These are phyloP conservation scores for Colletotrichum sp. DNA, from an alignment of 2,329 filamentous ascomycete genomes.

Conservation along the genomic window DNA sequence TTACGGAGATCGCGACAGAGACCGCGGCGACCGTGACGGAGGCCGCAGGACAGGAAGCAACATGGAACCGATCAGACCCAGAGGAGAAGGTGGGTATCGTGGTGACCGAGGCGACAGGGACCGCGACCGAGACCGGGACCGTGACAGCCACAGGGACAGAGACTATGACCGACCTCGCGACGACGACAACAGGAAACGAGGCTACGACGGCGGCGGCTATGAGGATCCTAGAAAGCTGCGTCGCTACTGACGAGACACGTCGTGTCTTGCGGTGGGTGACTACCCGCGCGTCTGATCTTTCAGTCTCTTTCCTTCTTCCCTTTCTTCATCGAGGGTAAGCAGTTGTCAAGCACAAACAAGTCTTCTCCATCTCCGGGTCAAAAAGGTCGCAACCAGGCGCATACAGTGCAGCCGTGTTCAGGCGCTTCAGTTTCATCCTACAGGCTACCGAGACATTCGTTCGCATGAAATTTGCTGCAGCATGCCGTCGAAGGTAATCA, in stretches of 20 bases:
- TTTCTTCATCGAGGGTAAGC: slow-evolving; percentile 42
- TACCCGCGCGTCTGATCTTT: slow-evolving; percentile 5
- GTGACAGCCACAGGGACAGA: slow-evolving; percentile 44
- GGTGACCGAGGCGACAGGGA: slow-evolving; percentile 32
- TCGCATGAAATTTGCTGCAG: not conserved
- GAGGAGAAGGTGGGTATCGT: slow-evolving; percentile 62
- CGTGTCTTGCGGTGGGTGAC: slow-evolving; percentile 48
- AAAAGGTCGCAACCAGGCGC: not conserved
- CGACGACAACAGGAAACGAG: slow-evolving; percentile 68
- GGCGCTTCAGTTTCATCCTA: not conserved
- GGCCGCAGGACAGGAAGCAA: slow-evolving; percentile 73
- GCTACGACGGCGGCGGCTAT: slow-evolving; percentile 79
- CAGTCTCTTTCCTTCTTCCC: slow-evolving; percentile 35
- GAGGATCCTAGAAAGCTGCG: slow-evolving; percentile 77
- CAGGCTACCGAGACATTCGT: not conserved
- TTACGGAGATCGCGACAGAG: slow-evolving; percentile 31
- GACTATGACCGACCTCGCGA: slow-evolving; percentile 62
- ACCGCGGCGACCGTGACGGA: slow-evolving; percentile 29
- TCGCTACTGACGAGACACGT: slow-evolving; percentile 59
- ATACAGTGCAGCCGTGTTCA: not conserved
- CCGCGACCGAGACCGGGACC: slow-evolving; percentile 56
- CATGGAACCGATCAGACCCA: slow-evolving; percentile 79
- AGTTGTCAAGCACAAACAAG: not conserved
- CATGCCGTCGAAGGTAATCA: slow-evolving; percentile 20
- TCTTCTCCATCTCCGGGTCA: not conserved